Percentiles rank a stretch among this genome's conserved stretches.
Evolutionary conservation across 2,329 filamentous ascomycete species (phyloP).

Genomic region (Botrytis elliptica): DNA sequence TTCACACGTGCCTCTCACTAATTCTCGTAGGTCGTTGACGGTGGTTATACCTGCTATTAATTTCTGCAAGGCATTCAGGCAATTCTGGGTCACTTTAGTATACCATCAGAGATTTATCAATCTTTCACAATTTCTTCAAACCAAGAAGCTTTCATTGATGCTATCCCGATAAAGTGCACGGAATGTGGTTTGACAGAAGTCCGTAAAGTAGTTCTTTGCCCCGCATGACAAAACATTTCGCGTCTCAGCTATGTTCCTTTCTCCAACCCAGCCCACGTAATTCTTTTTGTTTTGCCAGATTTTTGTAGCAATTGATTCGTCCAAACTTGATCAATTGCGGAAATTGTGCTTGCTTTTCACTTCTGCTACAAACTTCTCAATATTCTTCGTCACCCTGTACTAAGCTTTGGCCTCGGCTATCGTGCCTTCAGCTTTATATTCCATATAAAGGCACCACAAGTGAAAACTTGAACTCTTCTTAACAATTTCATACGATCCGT

Average conservation of each 20-base stretch:
- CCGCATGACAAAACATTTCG: background rate
- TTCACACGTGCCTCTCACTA: background rate
- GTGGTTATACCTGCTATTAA: constrained; percentile 29
- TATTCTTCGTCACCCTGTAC: background rate
- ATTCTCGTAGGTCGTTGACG: constrained; percentile 28
- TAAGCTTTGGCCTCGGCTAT: background rate
- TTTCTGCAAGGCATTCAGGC: constrained; percentile 24
- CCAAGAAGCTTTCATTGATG: background rate
- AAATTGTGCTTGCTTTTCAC: background rate
- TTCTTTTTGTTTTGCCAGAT: background rate
- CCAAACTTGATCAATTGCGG: background rate
- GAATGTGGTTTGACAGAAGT: background rate
- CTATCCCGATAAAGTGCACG: background rate
- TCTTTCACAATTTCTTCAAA: background rate
- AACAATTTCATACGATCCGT: background rate
- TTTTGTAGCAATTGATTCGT: background rate
- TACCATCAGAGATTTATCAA: background rate
- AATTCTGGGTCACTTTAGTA: background rate
- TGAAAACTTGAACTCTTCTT: background rate
- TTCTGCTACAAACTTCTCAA: background rate
- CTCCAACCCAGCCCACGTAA: background rate
- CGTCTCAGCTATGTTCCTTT: background rate
- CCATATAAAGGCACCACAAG: background rate
- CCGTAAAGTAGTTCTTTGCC: constrained; percentile 8
- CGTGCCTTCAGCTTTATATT: background rate